Conservation (phyloP, 352 stramenopile species). For the Phytophthora chlamydospora region DNA sequence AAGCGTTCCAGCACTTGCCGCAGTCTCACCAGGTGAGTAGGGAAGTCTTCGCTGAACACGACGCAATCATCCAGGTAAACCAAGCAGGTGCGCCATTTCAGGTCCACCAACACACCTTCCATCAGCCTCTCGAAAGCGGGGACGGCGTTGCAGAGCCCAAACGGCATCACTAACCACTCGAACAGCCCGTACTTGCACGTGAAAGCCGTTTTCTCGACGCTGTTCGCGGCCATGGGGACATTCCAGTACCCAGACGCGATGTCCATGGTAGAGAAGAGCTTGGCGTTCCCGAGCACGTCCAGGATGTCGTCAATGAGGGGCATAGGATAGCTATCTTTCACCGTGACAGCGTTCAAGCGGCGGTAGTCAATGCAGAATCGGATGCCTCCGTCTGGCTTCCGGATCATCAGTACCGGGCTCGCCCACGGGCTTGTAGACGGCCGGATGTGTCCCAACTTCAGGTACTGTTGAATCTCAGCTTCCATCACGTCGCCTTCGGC, state of each 20-base stretch:
- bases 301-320: background rate
- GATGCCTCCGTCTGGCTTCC: no score
- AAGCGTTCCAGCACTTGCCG: no score
- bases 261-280: background rate
- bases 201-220: background rate
- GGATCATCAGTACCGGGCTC: no score
- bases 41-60: no score
- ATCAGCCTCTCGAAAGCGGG: background rate
- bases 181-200: background rate
- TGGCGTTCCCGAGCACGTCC: background rate
- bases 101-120: background rate
- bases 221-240: background rate
- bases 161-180: background rate
- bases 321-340: background rate
- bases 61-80: no score
- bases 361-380: no score
- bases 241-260: no score
- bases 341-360: background rate
- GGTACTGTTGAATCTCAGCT: no score
- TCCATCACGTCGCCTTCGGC: no score
- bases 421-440: no score
- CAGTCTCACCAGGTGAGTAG: no score
- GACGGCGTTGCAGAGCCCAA: background rate
- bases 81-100: background rate
- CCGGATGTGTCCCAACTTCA: no score